Percentiles rank a stretch among this genome's conserved stretches.
Conservation (phyloP, 2,329 filamentous ascomycete species). For the Lachnellula arida region DNA sequence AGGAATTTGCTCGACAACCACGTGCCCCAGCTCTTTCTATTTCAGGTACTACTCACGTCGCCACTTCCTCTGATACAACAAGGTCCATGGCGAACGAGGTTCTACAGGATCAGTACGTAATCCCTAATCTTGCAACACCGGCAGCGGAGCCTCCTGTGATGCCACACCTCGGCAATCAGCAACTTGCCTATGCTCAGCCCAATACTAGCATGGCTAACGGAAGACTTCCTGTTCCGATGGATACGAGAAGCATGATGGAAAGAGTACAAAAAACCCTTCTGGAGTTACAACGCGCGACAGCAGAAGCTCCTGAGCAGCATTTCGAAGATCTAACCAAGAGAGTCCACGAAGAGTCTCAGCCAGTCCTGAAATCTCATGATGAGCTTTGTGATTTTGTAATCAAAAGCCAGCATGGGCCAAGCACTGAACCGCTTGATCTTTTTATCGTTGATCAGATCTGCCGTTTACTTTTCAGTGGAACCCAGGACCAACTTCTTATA, state of each 20-base stretch:
- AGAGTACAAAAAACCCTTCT: slow-evolving; percentile 53
- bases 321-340: slow-evolving; percentile 45
- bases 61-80: slow-evolving; percentile 56
- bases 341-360: slow-evolving; percentile 46
- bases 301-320: slow-evolving; percentile 53
- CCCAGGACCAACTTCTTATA: slow-evolving; percentile 50
- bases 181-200: slow-evolving; percentile 52
- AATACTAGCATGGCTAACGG: slow-evolving; percentile 47
- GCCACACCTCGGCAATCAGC: slow-evolving; percentile 44
- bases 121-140: slow-evolving; percentile 55
- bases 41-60: slow-evolving; percentile 50
- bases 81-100: slow-evolving; percentile 60
- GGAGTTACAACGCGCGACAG: slow-evolving; percentile 51
- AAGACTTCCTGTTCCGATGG: slow-evolving; percentile 44
- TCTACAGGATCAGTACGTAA: slow-evolving; percentile 56
- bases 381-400: slow-evolving; percentile 58
- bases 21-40: slow-evolving; percentile 50
- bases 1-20: slow-evolving; percentile 87
- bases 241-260: slow-evolving; percentile 49
- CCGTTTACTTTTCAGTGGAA: slow-evolving; percentile 47
- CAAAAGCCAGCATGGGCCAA: slow-evolving; percentile 54
- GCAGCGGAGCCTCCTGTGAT: slow-evolving; percentile 52
- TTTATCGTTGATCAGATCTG: slow-evolving; percentile 58
- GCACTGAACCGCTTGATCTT: slow-evolving; percentile 50
- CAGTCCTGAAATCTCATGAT: slow-evolving; percentile 59